Base-by-base conservation (phyloP, 2,329 filamentous ascomycete species). In the Trichoderma breve region DNA sequence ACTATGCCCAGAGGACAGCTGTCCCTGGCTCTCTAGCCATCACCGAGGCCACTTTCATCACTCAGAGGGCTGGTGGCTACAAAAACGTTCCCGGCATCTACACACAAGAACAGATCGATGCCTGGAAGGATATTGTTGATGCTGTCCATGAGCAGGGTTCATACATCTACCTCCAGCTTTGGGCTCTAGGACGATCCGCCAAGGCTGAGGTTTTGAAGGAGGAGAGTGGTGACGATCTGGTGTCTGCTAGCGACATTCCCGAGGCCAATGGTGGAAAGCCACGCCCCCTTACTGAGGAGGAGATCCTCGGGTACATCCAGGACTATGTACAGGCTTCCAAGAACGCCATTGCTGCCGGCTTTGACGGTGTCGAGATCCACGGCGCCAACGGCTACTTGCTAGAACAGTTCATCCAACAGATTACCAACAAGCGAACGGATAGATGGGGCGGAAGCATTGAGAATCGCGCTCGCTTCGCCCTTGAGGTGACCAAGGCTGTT, bases 331-430 rank as follows among this genome's bases (percentile, higher is more conserved):
- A 83, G 0, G 86, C 87, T 1, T 84, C 86, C 1, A 84, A 85
- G 73, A 84, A 88, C 32, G 87, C 92, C 0, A 78, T 93, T 4
- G 79, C 88, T 15, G 85, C 86, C 21, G 92, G 93, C 0, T 91
- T 91, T 57, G 92, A 95, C 77, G 90, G 89, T 9, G 89, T 93
- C 70, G 92, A 94, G 76, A 80, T 85, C 2, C 83, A 86, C 21
- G 84, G 79, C 4, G 87, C 87, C 3, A 88, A 90, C 73, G 88
- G 89, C 1, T 92, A 91, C 74, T 81, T 92, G 0, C 80, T 89
- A n/a, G 89, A 90, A 69, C 88, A 91, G 71, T 92, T 92, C 79
- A 83, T 88, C 0, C 86, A 84, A 24, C 82, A 84, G 14, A 83
- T 82, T 3, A 82, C 83, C 70, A 89, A 89, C 74, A 80, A 82